Base-by-base conservation (phyloP, 2,329 filamentous ascomycete species). In the Epicoccum sorghinum region DNA sequence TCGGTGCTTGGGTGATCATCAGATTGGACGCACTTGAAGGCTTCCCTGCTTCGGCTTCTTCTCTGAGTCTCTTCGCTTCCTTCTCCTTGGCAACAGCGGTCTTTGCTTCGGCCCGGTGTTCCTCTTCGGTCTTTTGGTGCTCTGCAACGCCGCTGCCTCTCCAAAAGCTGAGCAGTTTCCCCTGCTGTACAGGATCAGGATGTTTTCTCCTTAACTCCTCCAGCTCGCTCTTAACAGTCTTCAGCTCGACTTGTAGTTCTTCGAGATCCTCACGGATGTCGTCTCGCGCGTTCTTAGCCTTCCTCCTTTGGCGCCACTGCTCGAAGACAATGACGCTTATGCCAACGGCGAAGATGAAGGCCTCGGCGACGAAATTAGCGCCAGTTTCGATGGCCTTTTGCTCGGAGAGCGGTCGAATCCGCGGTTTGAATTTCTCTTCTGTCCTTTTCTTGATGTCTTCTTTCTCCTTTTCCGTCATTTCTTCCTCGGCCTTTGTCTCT, bases 321-420 rank as follows among this genome's bases (percentile, higher is more conserved):
- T 89, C 86, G 47, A 84, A 84, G 0, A 89, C 70, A 39, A 89
- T 85, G 55, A 89, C 72, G 0, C 82, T 77, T 5, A 84, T 85
- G 1, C 84, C 87, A 10, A 89, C 87, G 4, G 80, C 63, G 62
- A 89, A 89, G 35, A 89, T 79, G 66, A 89, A 89, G 0, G 83
- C 75, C 66, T 89, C 86, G 29, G 84, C 85, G 43, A 87, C 86
- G 65, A 89, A 89, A 58, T 86, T 89, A 3, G 86, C 87, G 3
- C 86, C 87, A 33, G 83, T 82, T 67, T 89, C 86, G 49, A 89
- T 89, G 0, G 86, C 86, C 64, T 88, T 87, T 10, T 83, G 80
- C 68, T 89, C 87, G 3, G 84, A 84, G 9, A 89, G 76, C 7
- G 86, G 86, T 39, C 86, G 77, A 51, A 89, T 88, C 30, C 81